phyloP scores from a whole-genome alignment of 352 stramenopile genomes.

The Pythium utonaiense region DNA sequence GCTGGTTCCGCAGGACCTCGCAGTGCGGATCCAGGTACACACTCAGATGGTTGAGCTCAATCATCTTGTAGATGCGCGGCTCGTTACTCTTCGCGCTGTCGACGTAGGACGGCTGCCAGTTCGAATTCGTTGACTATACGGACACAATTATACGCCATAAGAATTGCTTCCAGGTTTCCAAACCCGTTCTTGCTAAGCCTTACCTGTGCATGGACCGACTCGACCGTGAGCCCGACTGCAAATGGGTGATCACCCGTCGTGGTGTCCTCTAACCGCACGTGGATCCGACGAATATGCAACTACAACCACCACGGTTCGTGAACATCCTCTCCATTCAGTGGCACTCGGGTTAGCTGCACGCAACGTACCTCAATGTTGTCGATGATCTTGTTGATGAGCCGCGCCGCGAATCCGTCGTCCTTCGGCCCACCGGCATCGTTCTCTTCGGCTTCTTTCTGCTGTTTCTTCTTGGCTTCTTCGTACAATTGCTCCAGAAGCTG shows the following conservation, averaged over 20 bases:
- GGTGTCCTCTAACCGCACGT: constrained; percentile 78
- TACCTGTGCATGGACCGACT: constrained; percentile 78
- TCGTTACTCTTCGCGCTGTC: constrained; percentile 75
- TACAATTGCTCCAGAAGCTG: constrained; percentile 82
- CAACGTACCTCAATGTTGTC: constrained; percentile 77
- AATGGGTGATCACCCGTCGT: constrained; percentile 80
- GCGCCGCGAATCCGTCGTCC: constrained; percentile 71
- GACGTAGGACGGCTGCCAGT: constrained; percentile 84
- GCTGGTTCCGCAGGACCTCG: constrained; percentile 50
- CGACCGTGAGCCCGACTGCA: constrained; percentile 72
- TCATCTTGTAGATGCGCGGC: constrained; percentile 86
- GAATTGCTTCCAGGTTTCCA: constrained; percentile 2
- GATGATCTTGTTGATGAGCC: constrained; percentile 87
- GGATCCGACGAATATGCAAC: constrained; percentile 83
- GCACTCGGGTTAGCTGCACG: not conserved
- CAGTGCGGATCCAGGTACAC: constrained; percentile 84
- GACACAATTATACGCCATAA: not conserved
- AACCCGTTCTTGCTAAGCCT: not conserved
- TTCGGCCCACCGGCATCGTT: constrained; percentile 15
- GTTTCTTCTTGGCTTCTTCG: constrained; percentile 54
- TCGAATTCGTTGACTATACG: constrained; percentile 79
- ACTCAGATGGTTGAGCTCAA: constrained; percentile 86
- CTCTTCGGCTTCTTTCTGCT: constrained; percentile 32
- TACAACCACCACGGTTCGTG: constrained; percentile 17
- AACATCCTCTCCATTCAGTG: not conserved